Conservation (phyloP, 805 yeast genomes). For the Starmerella khaoyaiensis region DNA sequence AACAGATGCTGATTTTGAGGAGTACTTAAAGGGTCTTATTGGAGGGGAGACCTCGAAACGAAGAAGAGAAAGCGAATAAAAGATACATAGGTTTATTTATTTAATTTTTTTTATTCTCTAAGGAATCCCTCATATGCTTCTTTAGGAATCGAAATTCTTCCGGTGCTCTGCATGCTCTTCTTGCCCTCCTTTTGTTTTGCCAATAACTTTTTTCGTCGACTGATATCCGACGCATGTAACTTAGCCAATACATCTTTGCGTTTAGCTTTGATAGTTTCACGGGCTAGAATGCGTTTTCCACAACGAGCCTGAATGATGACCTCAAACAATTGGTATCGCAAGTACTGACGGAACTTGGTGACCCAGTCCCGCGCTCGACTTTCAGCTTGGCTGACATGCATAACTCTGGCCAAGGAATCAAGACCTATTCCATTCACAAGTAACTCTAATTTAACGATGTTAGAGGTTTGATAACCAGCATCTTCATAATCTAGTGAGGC, state of each 20-base stretch:
- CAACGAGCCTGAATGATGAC: slow-evolving; percentile 86
- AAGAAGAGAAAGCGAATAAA: neutral
- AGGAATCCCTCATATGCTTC: slow-evolving; percentile 86
- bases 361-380: slow-evolving; percentile 71
- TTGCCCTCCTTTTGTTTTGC: slow-evolving; percentile 91
- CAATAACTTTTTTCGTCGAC: slow-evolving; percentile 76
- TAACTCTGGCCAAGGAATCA: slow-evolving; percentile 83
- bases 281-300: slow-evolving; percentile 63
- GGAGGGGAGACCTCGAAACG: neutral
- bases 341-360: slow-evolving; percentile 60
- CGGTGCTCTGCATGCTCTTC: slow-evolving; percentile 65
- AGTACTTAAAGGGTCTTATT: slow-evolving; percentile 53
- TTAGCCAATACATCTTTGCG: slow-evolving; percentile 90
- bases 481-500: slow-evolving; percentile 94
- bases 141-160: slow-evolving; percentile 62
- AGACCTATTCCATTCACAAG: slow-evolving; percentile 79
- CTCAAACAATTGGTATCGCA: slow-evolving; percentile 76
- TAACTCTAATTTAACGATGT: slow-evolving; percentile 75
- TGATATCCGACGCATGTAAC: slow-evolving; percentile 84
- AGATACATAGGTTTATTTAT: slow-evolving; percentile 1
- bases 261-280: slow-evolving; percentile 88
- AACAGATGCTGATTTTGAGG: slow-evolving; percentile 63
- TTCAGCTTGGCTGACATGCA: slow-evolving; percentile 71
- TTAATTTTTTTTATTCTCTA: slow-evolving; percentile 1
- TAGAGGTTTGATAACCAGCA: slow-evolving; percentile 68